A percentile compares a stretch with the other conserved stretches of the same genome.
phyloP scores from a whole-genome alignment of 441 rosid genomes.

The Arabidopsis lyrata region DNA sequence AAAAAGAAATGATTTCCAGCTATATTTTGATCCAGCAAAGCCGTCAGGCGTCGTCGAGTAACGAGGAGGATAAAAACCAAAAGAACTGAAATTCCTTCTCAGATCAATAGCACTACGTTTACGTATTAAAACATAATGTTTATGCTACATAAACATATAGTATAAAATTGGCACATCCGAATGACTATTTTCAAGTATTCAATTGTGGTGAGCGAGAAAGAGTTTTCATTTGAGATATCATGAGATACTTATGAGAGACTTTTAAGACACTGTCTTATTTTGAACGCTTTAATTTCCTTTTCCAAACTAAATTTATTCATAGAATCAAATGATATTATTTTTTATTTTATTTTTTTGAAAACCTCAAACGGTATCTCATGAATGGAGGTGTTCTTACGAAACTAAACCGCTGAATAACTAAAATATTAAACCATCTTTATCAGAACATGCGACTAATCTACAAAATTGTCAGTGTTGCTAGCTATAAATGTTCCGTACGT shows the following conservation, averaged over 20 bases:
- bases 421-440: conserved; percentile 17
- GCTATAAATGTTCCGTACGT: conserved; percentile 24
- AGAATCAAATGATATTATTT: too few relatives aligned
- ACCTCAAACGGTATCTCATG: too few relatives aligned
- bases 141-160: too few relatives aligned
- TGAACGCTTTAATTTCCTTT: too few relatives aligned
- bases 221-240: too few relatives aligned
- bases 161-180: too few relatives aligned
- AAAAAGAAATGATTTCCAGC: not conserved
- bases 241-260: too few relatives aligned
- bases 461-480: conserved; percentile 6
- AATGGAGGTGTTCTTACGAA: not conserved
- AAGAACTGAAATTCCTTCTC: not conserved
- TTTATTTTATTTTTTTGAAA: too few relatives aligned
- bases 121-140: too few relatives aligned
- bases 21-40: not conserved
- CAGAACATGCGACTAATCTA: not conserved
- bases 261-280: too few relatives aligned
- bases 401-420: conserved; percentile 6
- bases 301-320: too few relatives aligned
- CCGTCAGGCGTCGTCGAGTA: not conserved
- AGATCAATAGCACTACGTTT: not conserved
- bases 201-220: not conserved
- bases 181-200: not conserved
- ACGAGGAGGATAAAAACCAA: not conserved